A percentile compares a stretch with the other conserved stretches of the same genome.
These are phyloP conservation scores for Salvia hispanica DNA, from an alignment of 257 asterid genomes.

Conservation along the genomic window DNA sequence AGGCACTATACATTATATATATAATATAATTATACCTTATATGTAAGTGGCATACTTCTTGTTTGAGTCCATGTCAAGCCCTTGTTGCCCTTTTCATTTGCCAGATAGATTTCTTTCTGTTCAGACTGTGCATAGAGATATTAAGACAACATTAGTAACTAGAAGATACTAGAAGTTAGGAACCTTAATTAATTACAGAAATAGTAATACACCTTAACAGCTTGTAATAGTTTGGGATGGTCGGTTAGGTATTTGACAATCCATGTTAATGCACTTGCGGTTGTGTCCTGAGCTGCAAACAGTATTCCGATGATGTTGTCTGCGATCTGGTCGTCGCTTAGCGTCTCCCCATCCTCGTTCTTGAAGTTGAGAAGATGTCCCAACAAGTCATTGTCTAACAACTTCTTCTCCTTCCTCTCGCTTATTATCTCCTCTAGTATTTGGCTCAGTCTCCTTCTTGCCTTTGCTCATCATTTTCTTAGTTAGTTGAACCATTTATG, in stretches of 20 bases:
- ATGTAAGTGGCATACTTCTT: slow-evolving; percentile 77
- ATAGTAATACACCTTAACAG: slow-evolving; percentile 53
- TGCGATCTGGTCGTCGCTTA: slow-evolving; percentile 63
- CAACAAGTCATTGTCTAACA: slow-evolving; percentile 48
- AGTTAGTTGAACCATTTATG: not conserved
- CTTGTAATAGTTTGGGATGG: slow-evolving; percentile 56
- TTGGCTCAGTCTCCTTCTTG: slow-evolving; percentile 60
- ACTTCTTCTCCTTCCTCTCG: slow-evolving; percentile 56
- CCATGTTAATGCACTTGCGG: slow-evolving; percentile 91
- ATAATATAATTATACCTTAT: slow-evolving; percentile 45
- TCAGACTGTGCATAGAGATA: slow-evolving; percentile 49
- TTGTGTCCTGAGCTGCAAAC: slow-evolving; percentile 96
- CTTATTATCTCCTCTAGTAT: slow-evolving; percentile 57
- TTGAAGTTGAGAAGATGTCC: slow-evolving; percentile 55
- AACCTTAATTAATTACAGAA: too few relatives aligned
- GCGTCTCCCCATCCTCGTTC: slow-evolving; percentile 43
- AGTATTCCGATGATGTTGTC: slow-evolving; percentile 85
- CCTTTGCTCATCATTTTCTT: slow-evolving; percentile 39
- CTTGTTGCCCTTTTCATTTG: slow-evolving; percentile 52
- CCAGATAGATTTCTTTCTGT: slow-evolving; percentile 51
- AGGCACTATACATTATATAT: too few relatives aligned
- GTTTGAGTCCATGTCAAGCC: slow-evolving; percentile 70
- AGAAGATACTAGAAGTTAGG: not conserved
- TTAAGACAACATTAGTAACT: not conserved
- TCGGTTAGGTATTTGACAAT: slow-evolving; percentile 76